A percentile compares a stretch with the other conserved stretches of the same genome.
Evolutionary conservation across 2,329 filamentous ascomycete species (phyloP).

Genomic region (Ceratocystis destructans): DNA sequence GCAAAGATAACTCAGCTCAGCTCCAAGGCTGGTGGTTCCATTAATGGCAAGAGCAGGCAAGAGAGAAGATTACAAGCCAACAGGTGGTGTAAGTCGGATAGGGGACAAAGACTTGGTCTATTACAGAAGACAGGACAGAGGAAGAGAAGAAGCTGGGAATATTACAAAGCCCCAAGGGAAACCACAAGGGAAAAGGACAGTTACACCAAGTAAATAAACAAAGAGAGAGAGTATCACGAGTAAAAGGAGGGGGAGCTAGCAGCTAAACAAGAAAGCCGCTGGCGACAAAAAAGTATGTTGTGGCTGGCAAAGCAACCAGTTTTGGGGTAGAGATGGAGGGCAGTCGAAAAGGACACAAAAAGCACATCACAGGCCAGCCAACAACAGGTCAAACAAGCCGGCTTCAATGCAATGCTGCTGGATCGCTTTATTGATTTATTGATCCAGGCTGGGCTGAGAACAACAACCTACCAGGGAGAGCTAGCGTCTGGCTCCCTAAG

Average conservation of each 20-base stretch:
- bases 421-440: neutral
- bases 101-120: neutral
- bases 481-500: neutral
- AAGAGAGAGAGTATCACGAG: conserved; percentile 19
- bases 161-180: neutral
- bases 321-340: neutral
- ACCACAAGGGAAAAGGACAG: neutral
- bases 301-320: neutral
- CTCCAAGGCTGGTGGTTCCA: neutral
- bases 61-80: neutral
- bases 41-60: neutral
- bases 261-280: neutral
- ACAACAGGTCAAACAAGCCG: neutral
- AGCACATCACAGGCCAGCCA: neutral
- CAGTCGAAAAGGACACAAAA: neutral
- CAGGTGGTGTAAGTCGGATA: neutral
- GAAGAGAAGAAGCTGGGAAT: conserved; percentile 14
- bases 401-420: neutral
- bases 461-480: neutral
- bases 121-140: conserved; percentile 15
- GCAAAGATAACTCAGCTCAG: neutral
- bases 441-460: neutral
- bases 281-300: neutral
- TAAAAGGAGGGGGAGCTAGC: conserved; percentile 1
- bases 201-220: conserved; percentile 5